Percentiles rank a stretch among this genome's conserved stretches.
These are phyloP conservation scores for Purshia tridentata DNA, from an alignment of 306 rosid genomes.

Conservation along the genomic window DNA sequence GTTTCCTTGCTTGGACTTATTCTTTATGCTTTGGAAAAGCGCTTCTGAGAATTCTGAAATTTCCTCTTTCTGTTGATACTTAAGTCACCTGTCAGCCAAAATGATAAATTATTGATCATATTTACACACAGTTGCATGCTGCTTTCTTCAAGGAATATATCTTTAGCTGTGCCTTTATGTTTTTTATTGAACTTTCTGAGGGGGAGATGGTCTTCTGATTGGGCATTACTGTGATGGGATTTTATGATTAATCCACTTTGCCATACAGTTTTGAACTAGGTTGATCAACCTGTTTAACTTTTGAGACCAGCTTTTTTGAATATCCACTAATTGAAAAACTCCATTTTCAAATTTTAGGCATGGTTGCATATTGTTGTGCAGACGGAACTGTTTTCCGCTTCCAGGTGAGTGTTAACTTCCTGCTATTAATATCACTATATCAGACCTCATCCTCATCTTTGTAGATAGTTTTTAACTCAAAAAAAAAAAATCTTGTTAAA, in stretches of 20 bases:
- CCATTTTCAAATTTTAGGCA: slow-evolving; percentile 51
- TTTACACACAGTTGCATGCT: not conserved
- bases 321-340: slow-evolving; percentile 5
- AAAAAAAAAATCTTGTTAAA: too few species aligned
- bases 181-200: not conserved
- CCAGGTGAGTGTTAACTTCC: slow-evolving; percentile 54
- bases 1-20: not conserved
- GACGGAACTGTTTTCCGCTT: slow-evolving; percentile 76
- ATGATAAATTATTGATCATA: not conserved
- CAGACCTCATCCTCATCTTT: not conserved
- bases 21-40: not conserved
- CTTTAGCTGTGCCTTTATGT: not conserved
- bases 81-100: not conserved
- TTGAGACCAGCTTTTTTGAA: not conserved
- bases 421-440: not conserved
- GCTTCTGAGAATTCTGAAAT: not conserved
- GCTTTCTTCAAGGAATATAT: not conserved
- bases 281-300: not conserved
- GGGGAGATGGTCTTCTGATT: not conserved
- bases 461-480: not conserved
- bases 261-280: not conserved
- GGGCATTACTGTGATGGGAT: not conserved
- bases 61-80: slow-evolving; percentile 1
- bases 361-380: slow-evolving; percentile 82
- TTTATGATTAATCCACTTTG: slow-evolving; percentile 4